Percentiles rank a stretch among this genome's conserved stretches.
These are phyloP conservation scores for Sodiomyces alkalinus DNA, from an alignment of 2,329 filamentous ascomycete species.

Conservation along the genomic window DNA sequence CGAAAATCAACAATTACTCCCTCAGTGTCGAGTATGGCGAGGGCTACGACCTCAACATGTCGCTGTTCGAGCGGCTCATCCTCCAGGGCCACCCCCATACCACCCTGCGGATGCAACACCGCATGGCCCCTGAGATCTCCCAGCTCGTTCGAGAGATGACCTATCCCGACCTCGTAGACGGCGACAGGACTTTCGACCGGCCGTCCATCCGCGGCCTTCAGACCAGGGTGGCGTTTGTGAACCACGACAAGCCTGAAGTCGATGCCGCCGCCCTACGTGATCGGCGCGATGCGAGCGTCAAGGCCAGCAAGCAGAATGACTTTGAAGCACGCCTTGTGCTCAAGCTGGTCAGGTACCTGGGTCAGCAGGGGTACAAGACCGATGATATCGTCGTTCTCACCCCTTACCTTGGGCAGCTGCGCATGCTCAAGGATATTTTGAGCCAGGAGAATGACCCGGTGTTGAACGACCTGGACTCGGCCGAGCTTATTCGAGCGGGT, in stretches of 20 bases:
- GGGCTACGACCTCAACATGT: constrained; percentile 52
- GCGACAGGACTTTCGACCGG: constrained; percentile 28
- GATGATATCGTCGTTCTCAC: constrained; percentile 53
- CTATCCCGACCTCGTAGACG: constrained; percentile 47
- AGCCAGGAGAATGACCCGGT: constrained; percentile 43
- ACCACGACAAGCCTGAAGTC: constrained; percentile 42
- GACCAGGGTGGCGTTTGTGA: constrained; percentile 48
- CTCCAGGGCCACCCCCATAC: constrained; percentile 34
- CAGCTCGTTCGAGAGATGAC: constrained; percentile 38
- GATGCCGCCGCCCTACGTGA: constrained; percentile 27
- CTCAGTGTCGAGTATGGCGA: constrained; percentile 48
- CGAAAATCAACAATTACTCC: constrained; percentile 46
- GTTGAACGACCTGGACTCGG: constrained; percentile 53
- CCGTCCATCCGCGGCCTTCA: constrained; percentile 38
- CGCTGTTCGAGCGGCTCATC: constrained; percentile 55
- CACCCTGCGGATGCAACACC: constrained; percentile 45
- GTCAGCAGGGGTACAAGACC: constrained; percentile 54
- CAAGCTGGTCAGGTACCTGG: constrained; percentile 49
- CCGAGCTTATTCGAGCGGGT: constrained; percentile 47
- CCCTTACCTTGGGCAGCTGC: constrained; percentile 57
- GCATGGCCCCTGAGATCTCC: constrained; percentile 56
- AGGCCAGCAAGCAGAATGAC: constrained; percentile 42
- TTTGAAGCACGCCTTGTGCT: constrained; percentile 55
- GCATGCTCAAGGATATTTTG: constrained; percentile 37
- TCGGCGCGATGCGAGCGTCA: constrained; percentile 29